Conservation (phyloP, 192 early-diverging fungal species). For the Backusella morwellensis region DNA sequence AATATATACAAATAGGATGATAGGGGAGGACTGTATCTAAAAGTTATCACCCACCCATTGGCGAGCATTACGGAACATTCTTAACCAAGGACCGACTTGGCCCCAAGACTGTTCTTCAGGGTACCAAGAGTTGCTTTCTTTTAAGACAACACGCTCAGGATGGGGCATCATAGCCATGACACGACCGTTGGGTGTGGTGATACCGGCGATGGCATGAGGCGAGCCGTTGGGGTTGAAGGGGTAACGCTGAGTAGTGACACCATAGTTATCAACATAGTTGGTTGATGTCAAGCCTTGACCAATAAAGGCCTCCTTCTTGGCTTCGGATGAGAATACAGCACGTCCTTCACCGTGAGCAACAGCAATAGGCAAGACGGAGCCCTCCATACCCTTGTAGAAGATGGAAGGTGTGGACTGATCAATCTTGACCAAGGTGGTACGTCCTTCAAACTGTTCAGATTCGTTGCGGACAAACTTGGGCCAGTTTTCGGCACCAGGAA, state of each 20-base stretch:
- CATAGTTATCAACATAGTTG: slow-evolving; percentile 85
- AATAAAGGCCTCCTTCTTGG: slow-evolving; percentile 44
- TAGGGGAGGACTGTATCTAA: not conserved
- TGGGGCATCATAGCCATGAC: slow-evolving; percentile 98
- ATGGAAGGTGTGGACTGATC: slow-evolving; percentile 46
- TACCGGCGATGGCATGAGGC: slow-evolving; percentile 82
- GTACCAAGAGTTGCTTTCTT: slow-evolving; percentile 88
- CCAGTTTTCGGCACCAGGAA: slow-evolving; percentile 88
- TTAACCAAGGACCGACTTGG: slow-evolving; percentile 83
- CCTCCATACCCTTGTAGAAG: slow-evolving; percentile 91
- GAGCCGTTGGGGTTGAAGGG: slow-evolving; percentile 98
- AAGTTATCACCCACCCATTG: slow-evolving; percentile 65
- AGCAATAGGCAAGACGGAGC: slow-evolving; percentile 87
- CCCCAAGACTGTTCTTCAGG: slow-evolving; percentile 62
- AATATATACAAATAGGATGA: slow-evolving; percentile 1
- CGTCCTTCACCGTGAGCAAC: slow-evolving; percentile 98
- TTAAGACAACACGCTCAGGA: slow-evolving; percentile 89
- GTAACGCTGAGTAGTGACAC: slow-evolving; percentile 75
- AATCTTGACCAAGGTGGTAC: slow-evolving; percentile 78
- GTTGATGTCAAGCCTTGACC: slow-evolving; percentile 59
- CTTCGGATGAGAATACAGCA: slow-evolving; percentile 63
- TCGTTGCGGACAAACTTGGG: slow-evolving; percentile 89
- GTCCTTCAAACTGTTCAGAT: slow-evolving; percentile 95
- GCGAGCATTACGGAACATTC: slow-evolving; percentile 92
- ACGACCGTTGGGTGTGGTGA: slow-evolving; percentile 82